A percentile compares a stretch with the other conserved stretches of the same genome.
These are phyloP conservation scores for Coccomyxa subellipsoidea DNA, from an alignment of 163 green algal species.

Conservation along the genomic window DNA sequence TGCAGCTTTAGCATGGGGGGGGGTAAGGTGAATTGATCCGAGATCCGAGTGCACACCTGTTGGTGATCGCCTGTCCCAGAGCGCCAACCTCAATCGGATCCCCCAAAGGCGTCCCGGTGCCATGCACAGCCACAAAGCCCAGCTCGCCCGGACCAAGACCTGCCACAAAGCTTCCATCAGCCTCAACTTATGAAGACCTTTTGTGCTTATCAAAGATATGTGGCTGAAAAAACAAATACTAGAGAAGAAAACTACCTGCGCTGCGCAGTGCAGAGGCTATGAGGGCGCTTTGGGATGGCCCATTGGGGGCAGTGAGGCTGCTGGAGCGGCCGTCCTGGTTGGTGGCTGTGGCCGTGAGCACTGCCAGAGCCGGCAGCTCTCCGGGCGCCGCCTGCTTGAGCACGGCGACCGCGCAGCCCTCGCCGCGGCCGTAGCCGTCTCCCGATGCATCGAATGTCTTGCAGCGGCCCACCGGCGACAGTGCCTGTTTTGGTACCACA, in stretches of 20 bases:
- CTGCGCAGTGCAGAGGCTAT: conserved; percentile 2
- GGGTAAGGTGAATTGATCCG: too few species aligned
- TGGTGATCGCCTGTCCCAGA: conserved; percentile 15
- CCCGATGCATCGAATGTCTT: conserved; percentile 50
- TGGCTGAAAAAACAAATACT: background rate
- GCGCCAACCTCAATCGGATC: conserved; percentile 63
- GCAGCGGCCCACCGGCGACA: conserved; percentile 43
- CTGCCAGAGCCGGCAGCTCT: background rate
- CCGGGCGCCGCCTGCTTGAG: background rate
- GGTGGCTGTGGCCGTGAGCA: conserved; percentile 19
- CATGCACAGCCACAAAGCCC: conserved; percentile 31
- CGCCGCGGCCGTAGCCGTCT: conserved; percentile 54
- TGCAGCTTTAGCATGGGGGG: too few species aligned
- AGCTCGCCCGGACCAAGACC: background rate
- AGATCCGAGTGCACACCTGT: conserved; percentile 1
- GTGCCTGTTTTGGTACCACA: background rate
- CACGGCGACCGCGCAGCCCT: conserved; percentile 28
- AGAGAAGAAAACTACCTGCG: too few species aligned
- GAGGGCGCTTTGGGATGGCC: conserved; percentile 55
- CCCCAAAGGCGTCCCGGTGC: conserved; percentile 51
- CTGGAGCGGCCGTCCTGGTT: conserved; percentile 82
- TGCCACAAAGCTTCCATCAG: background rate
- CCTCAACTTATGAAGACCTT: background rate
- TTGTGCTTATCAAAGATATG: background rate
- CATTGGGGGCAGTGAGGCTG: conserved; percentile 71